Percentiles rank a stretch among this genome's conserved stretches.
Evolutionary conservation across 805 yeast species (phyloP).

Genomic region (Blastobotrys peoriensis): DNA sequence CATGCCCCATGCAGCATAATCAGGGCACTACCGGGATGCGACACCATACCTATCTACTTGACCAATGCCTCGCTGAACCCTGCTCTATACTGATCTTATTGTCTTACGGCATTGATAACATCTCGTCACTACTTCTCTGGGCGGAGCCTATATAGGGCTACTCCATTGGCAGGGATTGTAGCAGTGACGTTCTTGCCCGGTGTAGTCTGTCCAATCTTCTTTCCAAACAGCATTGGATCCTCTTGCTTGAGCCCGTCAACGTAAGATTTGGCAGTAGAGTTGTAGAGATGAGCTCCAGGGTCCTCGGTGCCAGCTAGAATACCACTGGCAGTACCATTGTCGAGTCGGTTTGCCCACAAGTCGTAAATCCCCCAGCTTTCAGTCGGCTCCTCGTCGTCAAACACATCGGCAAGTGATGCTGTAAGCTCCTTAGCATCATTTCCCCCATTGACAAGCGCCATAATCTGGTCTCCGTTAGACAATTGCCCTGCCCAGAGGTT

Average conservation of each 20-base stretch:
- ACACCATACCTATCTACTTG: no score
- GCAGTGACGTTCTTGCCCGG: conserved; percentile 2
- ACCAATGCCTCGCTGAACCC: no score
- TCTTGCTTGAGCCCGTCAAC: not conserved
- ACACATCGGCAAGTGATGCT: conserved; percentile 1
- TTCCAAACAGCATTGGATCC: conserved; percentile 4
- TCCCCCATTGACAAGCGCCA: conserved; percentile 3
- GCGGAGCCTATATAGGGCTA: conserved; percentile 6
- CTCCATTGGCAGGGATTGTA: conserved; percentile 5
- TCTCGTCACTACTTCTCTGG: no score
- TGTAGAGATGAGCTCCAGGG: not conserved
- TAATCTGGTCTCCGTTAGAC: conserved; percentile 4
- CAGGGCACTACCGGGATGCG: no score
- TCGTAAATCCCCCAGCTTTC: not conserved
- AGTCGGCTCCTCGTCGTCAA: not conserved
- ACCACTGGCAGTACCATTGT: not conserved
- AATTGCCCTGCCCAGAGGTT: not conserved
- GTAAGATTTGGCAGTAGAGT: not conserved
- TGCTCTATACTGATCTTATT: no score
- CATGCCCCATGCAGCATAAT: no score
- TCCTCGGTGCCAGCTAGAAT: not conserved
- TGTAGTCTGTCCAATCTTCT: conserved; percentile 1
- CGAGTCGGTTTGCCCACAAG: not conserved
- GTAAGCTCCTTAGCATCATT: not conserved
- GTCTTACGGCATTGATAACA: no score